Conservation (phyloP, 306 rosid species). For the Oxytropis ochrocephala region DNA sequence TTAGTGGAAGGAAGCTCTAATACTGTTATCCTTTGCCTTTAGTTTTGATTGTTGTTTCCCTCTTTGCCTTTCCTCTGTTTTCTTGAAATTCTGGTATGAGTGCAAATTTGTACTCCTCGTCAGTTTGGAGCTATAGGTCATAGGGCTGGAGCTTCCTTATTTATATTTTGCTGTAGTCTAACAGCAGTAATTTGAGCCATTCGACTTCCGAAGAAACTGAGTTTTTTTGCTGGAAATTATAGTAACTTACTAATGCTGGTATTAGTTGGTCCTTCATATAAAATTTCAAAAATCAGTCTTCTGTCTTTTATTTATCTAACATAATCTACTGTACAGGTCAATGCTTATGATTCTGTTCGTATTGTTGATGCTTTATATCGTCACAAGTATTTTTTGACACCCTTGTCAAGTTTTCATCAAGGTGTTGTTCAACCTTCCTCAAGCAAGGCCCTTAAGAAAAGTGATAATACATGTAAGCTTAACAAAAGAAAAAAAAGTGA, state of each 20-base stretch:
- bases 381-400: conserved; percentile 72
- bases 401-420: conserved; percentile 29
- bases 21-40: neutral
- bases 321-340: conserved; percentile 49
- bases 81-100: neutral
- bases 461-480: conserved; percentile 20
- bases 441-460: conserved; percentile 25
- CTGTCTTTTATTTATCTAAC: neutral
- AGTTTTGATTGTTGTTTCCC: neutral
- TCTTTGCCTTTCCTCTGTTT: neutral
- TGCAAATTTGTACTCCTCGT: neutral
- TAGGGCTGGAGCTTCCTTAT: neutral
- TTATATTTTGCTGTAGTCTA: conserved; percentile 8
- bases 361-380: conserved; percentile 65
- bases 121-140: neutral
- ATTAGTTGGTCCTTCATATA: neutral
- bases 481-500: conserved; percentile 15
- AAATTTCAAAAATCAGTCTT: conserved; percentile 7
- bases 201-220: neutral
- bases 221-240: neutral
- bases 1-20: neutral
- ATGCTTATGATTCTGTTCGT: conserved; percentile 68
- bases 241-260: neutral
- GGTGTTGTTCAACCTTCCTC: conserved; percentile 38
- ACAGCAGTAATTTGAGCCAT: conserved; percentile 6